Evolutionary conservation across 2,329 filamentous ascomycete species (phyloP), one percentile per base, ranked within the genome.

Genomic region (Ceratocystis eucalypticola): DNA sequence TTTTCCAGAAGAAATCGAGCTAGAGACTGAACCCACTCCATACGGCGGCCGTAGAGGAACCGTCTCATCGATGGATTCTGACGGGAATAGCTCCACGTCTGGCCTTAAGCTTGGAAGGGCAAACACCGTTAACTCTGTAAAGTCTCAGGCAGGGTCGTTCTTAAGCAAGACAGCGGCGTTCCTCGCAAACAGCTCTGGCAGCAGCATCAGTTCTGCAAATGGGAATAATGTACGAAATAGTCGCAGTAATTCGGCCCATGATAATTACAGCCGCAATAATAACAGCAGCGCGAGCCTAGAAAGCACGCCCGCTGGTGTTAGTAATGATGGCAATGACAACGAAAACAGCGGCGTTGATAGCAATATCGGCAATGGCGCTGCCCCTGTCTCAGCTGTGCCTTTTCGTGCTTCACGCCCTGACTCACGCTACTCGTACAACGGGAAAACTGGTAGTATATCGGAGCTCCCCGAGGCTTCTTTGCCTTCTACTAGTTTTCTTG

Each of bases 221-320:
- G 55, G 55, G n/a, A 57, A 57, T 12, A 65, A 44, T n/a, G 33
- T 65, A 28, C 55, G 55, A 10, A 59, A 20, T 15, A 37, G 55
- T 7, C 25, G 55, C 17, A 59, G 55, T 30, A 59, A 59, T 25
- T 59, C 55, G 30, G 28, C 30, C 7, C 25, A 59, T 59, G 28
- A 55, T 15, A 44, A 8, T 20, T 45, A 33, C 33, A 62, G 25
- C 37, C 30, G 30, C 57, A 66, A 66, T 33, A 63, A 53, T 41
- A 53, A 57, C 37, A 71, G 72, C 20, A 70, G 72, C 25, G 71
- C 74, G 6, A 59, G 55, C 15, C 55, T 59, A 8, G 55, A 59
- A 59, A 59, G 20, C 17, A 37, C 28, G 7, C 33, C 30, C 17
- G 33, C 46, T 22, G 33, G 41, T 17, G 37, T 5, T 10, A 62